Conservation (phyloP, 2,329 filamentous ascomycete genomes). For the Xylariaceae sp. region DNA sequence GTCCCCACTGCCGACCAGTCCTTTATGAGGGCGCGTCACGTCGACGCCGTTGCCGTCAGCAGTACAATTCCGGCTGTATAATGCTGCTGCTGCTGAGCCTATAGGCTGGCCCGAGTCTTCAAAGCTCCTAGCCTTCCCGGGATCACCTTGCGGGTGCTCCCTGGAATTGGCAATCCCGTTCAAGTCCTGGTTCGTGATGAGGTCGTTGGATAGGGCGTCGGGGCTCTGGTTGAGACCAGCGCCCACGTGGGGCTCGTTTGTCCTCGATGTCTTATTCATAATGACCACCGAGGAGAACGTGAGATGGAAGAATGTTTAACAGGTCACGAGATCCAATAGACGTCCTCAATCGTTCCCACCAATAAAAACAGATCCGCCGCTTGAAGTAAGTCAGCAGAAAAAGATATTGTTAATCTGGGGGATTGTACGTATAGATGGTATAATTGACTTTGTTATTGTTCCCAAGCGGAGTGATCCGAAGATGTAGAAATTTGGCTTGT, state of each 20-base stretch:
- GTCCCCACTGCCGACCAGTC: slow-evolving; percentile 20
- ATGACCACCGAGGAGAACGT: not conserved
- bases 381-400: no score
- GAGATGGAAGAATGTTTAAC: not conserved
- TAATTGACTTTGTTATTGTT: no score
- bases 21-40: slow-evolving; percentile 1
- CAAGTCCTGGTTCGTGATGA: slow-evolving; percentile 53
- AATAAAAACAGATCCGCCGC: no score
- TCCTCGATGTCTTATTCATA: slow-evolving; percentile 33
- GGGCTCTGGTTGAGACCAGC: slow-evolving; percentile 51
- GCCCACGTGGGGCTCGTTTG: slow-evolving; percentile 34
- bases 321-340: no score
- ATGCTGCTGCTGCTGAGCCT: slow-evolving; percentile 14
- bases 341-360: no score
- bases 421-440: no score
- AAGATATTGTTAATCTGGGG: no score
- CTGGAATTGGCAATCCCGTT: slow-evolving; percentile 45
- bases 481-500: no score
- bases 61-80: slow-evolving; percentile 8
- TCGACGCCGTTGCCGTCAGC: slow-evolving; percentile 16
- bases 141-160: slow-evolving; percentile 22
- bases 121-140: slow-evolving; percentile 23
- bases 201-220: slow-evolving; percentile 45
- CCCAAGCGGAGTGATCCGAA: no score
- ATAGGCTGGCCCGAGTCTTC: slow-evolving; percentile 26